Evolutionary conservation across 2,329 filamentous ascomycete genomes (phyloP), one percentile per base, ranked within the genome.

Genomic region (Teratosphaeria destructans): DNA sequence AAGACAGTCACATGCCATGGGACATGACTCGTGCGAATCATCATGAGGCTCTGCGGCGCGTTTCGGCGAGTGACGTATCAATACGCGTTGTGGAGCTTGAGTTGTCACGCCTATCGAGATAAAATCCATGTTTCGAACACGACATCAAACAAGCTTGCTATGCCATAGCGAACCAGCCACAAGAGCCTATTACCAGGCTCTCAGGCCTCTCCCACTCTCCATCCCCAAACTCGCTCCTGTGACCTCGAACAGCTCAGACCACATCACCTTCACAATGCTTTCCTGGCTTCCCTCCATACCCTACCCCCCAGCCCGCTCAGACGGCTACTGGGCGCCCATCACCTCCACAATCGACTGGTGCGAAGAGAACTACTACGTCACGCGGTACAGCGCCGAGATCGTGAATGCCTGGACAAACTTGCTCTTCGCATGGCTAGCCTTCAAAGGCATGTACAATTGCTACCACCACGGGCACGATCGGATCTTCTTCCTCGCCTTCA

Each of bases 381-480:
- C 87, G 3, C 78, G 82, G 52, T 92, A 91, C 70, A 82, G 85
- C 54, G 89, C 89, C 39, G 89, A 92, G 71, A 84, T 92, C 54
- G 82, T 90, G 70, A 93, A 87, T 70, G 89, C 89, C 3, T 68
- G 92, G 35, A 96, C 90, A 37, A 96, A 96, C 72, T 72, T 88
- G 3, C 77, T 94, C 27, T 96, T 96, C 73, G 79, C 95, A 66
- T 88, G 81, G 72, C 81, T 95, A 23, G 90, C 90, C 7, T 75
- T 84, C 65, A 87, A 86, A 70, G 92, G 92, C 27, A 83, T 94
- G 62, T 76, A 79, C 58, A 90, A 85, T 72, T 95, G 90, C 72
- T 70, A 87, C 47, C 81, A 79, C 63, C 80, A 95, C 73, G 79
- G 81, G 16, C 90, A 96, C 73, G 88, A 90, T 59, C 76, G 74